Conservation (phyloP, 305 asterid species). For the Solanum hybrid region DNA sequence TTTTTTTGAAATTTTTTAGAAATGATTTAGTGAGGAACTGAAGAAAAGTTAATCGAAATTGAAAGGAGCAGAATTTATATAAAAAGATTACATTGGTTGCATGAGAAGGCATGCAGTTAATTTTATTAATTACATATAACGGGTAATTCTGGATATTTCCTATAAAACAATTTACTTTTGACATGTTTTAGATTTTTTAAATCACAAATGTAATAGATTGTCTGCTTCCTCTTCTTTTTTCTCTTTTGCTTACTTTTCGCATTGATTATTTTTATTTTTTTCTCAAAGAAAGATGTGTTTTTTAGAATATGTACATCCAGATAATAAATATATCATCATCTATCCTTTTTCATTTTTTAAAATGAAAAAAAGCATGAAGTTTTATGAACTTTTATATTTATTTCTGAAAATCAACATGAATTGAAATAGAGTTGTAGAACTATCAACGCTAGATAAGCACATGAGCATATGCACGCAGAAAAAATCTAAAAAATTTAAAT, state of each 20-base stretch:
- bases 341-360: neutral
- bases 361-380: neutral
- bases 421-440: neutral
- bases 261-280: neutral
- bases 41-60: neutral
- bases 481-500: neutral
- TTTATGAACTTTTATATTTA: neutral
- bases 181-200: neutral
- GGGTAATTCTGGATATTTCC: too few relatives aligned
- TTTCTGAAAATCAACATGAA: neutral
- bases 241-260: neutral
- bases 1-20: neutral
- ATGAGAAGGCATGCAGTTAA: neutral
- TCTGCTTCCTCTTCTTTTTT: neutral
- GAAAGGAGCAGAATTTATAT: neutral
- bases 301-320: neutral
- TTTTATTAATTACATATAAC: neutral
- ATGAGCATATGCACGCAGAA: neutral
- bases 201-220: neutral
- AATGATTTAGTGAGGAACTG: neutral
- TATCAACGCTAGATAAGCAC: neutral
- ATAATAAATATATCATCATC: neutral
- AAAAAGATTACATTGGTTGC: neutral
- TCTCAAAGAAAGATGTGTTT: neutral
- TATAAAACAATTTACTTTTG: neutral